Conservation (phyloP, 2,329 filamentous ascomycete species). For the Cytospora schulzeri region DNA sequence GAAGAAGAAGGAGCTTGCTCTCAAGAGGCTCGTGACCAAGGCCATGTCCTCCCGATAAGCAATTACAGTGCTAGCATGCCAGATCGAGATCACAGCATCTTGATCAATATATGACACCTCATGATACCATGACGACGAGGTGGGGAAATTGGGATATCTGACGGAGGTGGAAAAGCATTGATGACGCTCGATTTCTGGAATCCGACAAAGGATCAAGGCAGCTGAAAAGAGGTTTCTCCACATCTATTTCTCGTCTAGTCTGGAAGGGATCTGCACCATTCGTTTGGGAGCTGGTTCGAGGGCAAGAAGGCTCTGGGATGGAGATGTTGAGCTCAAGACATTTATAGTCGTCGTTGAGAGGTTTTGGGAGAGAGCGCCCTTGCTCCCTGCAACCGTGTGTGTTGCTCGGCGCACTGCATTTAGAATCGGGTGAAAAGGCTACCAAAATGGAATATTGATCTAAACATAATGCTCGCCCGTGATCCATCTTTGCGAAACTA, state of each 20-base stretch:
- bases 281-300: conserved; percentile 9
- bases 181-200: conserved; percentile 19
- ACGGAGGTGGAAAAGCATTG: conserved; percentile 17
- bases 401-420: conserved; percentile 32
- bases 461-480: conserved; percentile 1
- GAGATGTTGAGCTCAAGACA: background rate
- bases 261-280: conserved; percentile 5
- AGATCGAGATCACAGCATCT: conserved; percentile 14
- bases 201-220: conserved; percentile 8
- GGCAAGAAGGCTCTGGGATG: conserved; percentile 11
- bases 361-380: background rate
- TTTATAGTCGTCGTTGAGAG: background rate
- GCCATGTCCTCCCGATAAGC: conserved; percentile 88
- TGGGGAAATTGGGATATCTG: conserved; percentile 15
- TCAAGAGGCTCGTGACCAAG: conserved; percentile 98
- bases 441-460: conserved; percentile 29
- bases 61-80: conserved; percentile 9
- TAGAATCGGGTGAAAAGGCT: conserved; percentile 34
- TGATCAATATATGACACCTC: conserved; percentile 17
- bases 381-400: conserved; percentile 4
- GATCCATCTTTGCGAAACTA: background rate
- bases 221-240: conserved; percentile 8
- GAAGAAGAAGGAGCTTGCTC: conserved; percentile 99
- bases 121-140: conserved; percentile 25
- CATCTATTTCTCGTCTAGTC: conserved; percentile 8